Base-by-base conservation (phyloP, 108 stramenopile species). In the Pseudonitzschia multistriata region DNA sequence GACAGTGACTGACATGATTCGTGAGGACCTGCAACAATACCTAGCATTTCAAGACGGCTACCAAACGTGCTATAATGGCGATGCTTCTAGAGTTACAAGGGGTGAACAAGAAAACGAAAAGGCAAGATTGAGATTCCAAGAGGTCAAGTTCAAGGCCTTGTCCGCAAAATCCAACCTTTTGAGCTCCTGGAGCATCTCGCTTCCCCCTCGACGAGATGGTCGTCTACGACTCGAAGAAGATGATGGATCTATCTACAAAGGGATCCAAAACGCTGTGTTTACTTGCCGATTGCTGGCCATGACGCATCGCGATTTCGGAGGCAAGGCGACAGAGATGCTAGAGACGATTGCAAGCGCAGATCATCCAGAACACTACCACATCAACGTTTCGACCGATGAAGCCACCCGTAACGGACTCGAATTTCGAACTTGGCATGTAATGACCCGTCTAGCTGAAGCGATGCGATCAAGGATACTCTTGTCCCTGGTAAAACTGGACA, bases 231-330 rank as follows among this genome's bases (percentile, higher is more conserved):
- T 45, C 42, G 8, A 45, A 13, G 50, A 52, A 52, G 24, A 24
- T 52, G 50, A 8, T 24, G 31, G 19, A 49, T 6, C 21, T 27
- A 30, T 21, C 1, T 39, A 29, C 28, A 22, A 30, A 47, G 39
- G 42, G 25, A 66, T 30, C 22, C 39, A 21, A 5, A 25, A 28
- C 22, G 30, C 1, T 33, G 13, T 67, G 33, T 24, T 27, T 49
- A 24, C 28, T 17, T 67, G 66, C 33, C 48, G 66, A 2, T 52
- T 67, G 66, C n/a, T 67, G 33, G 66, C 66, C 7, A 49, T 29
- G 3, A 67, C 66, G 4, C 66, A 67, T 67, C 49, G 48, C 24
- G 66, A 67, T 0, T 67, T 52, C 31, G 27, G 45, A n/a, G 66
- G 66, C 0, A 19, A 49, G 31, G 66, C 66, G n/a, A 49, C 29